phyloP scores from a whole-genome alignment of 2,329 filamentous ascomycete genomes.

The Laburnicola sp. region DNA sequence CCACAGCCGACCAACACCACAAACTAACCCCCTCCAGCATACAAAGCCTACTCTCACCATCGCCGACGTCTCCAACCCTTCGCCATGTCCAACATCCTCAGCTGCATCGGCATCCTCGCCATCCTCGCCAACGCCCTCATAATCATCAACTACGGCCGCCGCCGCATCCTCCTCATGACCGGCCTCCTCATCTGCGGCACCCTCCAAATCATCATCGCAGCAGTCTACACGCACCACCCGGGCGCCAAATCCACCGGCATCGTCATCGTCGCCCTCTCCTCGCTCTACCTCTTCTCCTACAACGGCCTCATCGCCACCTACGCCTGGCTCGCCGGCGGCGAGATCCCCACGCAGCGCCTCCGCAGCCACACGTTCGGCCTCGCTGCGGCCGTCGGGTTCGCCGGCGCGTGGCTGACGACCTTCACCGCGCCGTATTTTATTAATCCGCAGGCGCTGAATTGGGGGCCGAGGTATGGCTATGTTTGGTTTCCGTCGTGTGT shows the following conservation, averaged over 20 bases:
- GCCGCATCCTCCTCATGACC: conserved; percentile 56
- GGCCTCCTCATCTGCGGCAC: conserved; percentile 58
- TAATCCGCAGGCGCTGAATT: conserved; percentile 57
- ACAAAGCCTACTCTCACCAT: conserved; percentile 62
- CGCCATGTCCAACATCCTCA: conserved; percentile 60
- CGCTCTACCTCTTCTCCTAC: conserved; percentile 59
- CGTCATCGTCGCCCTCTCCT: conserved; percentile 57
- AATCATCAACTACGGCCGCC: conserved; percentile 57
- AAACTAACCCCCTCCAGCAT: conserved; percentile 21
- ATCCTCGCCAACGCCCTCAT: conserved; percentile 59
- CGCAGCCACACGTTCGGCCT: conserved; percentile 61
- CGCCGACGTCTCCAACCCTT: conserved; percentile 61
- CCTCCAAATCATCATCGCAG: conserved; percentile 58
- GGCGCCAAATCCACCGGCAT: conserved; percentile 46
- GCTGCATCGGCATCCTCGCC: conserved; percentile 58
- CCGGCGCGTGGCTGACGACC: conserved; percentile 59
- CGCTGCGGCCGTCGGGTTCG: conserved; percentile 58
- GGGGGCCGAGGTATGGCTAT: conserved; percentile 62
- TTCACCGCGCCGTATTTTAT: conserved; percentile 65
- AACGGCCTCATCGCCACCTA: conserved; percentile 60
- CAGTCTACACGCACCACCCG: conserved; percentile 55
- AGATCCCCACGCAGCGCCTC: conserved; percentile 60
- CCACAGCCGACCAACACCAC: too few relatives aligned
- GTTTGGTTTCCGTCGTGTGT: conserved; percentile 55
- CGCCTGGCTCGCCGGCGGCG: conserved; percentile 61